These are phyloP conservation scores for Gossypium aridum DNA, from an alignment of 441 rosid genomes.

Conservation along the genomic window DNA sequence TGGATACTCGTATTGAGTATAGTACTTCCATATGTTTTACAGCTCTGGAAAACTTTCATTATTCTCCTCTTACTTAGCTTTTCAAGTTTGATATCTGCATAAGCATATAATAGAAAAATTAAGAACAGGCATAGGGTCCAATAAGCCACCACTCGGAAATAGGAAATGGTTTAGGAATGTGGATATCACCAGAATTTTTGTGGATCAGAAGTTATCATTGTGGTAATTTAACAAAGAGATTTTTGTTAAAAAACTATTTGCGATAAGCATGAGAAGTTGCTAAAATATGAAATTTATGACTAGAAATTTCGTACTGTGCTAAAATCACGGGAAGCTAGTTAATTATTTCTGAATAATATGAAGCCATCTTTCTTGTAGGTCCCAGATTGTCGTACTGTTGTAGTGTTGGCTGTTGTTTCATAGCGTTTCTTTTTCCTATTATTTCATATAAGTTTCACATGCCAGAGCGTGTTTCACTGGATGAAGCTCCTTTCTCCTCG, in stretches of 20 bases:
- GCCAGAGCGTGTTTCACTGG: neutral
- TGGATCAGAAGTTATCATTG: neutral
- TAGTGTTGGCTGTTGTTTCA: neutral
- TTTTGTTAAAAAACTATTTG: neutral
- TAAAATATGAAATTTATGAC: neutral
- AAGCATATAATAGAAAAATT: neutral
- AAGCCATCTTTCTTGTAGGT: neutral
- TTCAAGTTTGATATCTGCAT: neutral
- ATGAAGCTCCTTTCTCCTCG: neutral
- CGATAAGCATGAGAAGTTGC: neutral
- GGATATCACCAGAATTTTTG: neutral
- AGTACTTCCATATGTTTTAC: neutral
- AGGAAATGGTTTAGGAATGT: neutral
- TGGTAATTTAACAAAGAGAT: neutral
- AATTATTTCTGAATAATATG: neutral
- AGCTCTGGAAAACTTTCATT: neutral
- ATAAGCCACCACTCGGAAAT: neutral
- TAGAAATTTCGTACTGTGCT: neutral
- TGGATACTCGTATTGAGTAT: neutral
- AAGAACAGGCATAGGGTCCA: neutral
- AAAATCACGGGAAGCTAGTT: neutral
- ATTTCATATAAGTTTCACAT: neutral
- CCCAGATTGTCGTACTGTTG: neutral
- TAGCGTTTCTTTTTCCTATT: neutral
- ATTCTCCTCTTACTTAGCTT: neutral